phyloP scores from a whole-genome alignment of 2,329 filamentous ascomycete species.

The Fusarium vanettenii region DNA sequence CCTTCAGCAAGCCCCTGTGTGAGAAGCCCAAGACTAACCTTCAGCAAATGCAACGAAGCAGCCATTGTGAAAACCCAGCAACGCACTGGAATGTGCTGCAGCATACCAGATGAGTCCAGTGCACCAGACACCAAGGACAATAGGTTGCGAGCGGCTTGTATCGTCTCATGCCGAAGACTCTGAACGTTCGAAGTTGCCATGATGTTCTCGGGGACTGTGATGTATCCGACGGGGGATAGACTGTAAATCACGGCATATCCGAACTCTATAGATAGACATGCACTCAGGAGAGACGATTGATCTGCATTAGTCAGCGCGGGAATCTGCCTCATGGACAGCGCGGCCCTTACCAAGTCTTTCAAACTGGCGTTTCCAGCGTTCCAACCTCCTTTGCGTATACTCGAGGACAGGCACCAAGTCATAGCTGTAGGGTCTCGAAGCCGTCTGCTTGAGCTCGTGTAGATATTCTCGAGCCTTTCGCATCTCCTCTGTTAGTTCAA shows the following conservation, averaged over 20 bases:
- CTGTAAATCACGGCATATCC: neutral
- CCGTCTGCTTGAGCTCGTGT: neutral
- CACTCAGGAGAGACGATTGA: neutral
- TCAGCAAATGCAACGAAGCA: neutral
- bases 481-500: neutral
- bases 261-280: neutral
- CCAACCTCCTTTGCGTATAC: neutral
- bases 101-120: neutral
- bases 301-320: neutral
- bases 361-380: neutral
- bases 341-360: neutral
- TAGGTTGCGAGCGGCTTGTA: neutral
- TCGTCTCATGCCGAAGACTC: neutral
- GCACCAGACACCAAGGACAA: neutral
- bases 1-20: neutral
- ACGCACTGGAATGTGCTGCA: neutral
- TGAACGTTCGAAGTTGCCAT: neutral
- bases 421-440: neutral
- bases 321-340: neutral
- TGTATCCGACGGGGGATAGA: neutral
- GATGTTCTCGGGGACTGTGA: neutral
- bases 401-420: neutral
- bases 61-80: neutral
- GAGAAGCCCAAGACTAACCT: neutral
- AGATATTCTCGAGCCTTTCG: neutral